Evolutionary conservation across 164 flowering plant genomes (phyloP), one percentile per base, ranked within the genome.

Genomic region (Dillenia turbinata): DNA sequence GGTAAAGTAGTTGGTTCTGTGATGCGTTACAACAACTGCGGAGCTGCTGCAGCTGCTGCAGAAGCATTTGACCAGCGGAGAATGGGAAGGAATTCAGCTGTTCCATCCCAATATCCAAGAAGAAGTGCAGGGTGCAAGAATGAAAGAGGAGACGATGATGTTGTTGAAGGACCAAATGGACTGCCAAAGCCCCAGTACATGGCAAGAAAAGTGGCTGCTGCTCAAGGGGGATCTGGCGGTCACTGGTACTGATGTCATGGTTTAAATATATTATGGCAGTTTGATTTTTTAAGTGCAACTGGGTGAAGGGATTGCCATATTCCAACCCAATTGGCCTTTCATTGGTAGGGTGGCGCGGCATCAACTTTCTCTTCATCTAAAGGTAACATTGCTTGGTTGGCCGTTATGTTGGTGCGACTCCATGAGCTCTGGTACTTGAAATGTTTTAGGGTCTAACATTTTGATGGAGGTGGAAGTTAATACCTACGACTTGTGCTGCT

Each of bases 1-100:
- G 98, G 98, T 15, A 93, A 90, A 67, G 92, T 84, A 16, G 85
- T 87, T 17, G 80, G 98, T 47, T 80, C 97, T 0, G 87, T 83
- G 13, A 44, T 87, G 65, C 88, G 87, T 46, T 86, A 90, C 72
- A 83, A 81, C 74, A 83, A 83, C 66, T 80, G 93, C 57, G 87
- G 85, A 59, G 75, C 74, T 17, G 82, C 87, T 16, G 80, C 78
- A 33, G 66, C 66, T 26, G 67, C 86, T 54, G 71, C 79, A 10
- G 89, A 82, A 64, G 74, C 63, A 48, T 70, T 73, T 60, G 90
- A 85, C 44, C 96, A 85, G 64, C 77, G 89, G 60, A 82, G 89
- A 64, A 69, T 73, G 72, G 71, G 67, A 17, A 78, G 85, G 47
- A 85, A 87, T 69, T 83, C 90, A 9, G 59, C 75, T 19, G 72